Conservation (phyloP, 169 alveolate genomes). For the Eimeria tenella region DNA sequence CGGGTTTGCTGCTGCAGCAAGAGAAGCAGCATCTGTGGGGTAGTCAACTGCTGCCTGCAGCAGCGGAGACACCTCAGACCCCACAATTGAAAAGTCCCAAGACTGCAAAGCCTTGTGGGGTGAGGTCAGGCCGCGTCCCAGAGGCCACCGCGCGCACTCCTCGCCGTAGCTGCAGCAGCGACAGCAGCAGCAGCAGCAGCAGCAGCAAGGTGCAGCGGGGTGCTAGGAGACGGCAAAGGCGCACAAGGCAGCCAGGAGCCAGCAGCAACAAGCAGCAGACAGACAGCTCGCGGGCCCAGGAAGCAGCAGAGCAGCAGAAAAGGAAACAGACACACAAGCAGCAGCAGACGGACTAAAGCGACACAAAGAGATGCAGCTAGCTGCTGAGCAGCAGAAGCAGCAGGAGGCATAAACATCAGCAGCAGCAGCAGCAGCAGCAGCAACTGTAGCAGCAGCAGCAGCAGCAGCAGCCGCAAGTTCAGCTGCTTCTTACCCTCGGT, state of each 20-base stretch:
- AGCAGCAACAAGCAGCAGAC: neutral
- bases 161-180: constrained; percentile 41
- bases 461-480: no score
- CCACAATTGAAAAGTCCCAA: neutral
- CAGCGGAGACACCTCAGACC: constrained; percentile 22
- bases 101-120: constrained; percentile 46
- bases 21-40: constrained; percentile 29
- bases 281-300: neutral
- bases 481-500: neutral
- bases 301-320: neutral
- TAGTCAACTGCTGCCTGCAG: constrained; percentile 28
- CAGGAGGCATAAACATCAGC: no score
- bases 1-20: constrained; percentile 62
- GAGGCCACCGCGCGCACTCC: constrained; percentile 24
- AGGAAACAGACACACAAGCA: neutral
- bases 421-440: no score
- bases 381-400: no score
- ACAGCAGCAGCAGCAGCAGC: constrained; percentile 15
- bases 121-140: constrained; percentile 11
- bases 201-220: neutral
- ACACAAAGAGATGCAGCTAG: no score
- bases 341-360: neutral
- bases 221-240: neutral
- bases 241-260: neutral
- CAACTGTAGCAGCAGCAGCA: no score